Conservation (phyloP, 208 protist genomes). For the Herpetomonas tarakana region DNA sequence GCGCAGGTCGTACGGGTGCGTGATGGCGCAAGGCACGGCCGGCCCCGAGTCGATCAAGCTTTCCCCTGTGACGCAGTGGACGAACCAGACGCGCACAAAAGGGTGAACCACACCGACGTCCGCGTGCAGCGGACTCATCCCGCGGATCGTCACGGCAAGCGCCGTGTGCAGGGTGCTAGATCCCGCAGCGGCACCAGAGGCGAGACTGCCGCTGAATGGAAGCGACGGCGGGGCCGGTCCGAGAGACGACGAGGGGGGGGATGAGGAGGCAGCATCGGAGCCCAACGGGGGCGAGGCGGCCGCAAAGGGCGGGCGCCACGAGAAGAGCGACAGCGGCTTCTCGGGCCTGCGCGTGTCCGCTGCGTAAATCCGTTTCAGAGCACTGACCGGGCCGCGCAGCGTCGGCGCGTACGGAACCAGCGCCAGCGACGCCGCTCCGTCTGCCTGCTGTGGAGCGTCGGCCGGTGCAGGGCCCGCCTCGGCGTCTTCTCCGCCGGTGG, state of each 20-base stretch:
- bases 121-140: conserved; percentile 73
- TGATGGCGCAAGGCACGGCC: conserved; percentile 44
- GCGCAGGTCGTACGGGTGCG: conserved; percentile 76
- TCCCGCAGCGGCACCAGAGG: not conserved
- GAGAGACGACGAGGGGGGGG: not conserved
- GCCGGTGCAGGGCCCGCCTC: not conserved
- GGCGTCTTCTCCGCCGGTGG: not conserved
- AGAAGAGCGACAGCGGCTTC: not conserved
- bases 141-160: conserved; percentile 48
- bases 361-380: not conserved
- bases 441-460: not conserved
- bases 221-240: too few species aligned
- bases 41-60: conserved; percentile 28
- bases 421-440: not conserved
- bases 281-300: not conserved
- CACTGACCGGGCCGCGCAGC: not conserved
- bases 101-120: conserved; percentile 68
- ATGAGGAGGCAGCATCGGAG: not conserved
- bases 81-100: conserved; percentile 79
- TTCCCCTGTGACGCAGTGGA: conserved; percentile 55
- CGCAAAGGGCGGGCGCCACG: not conserved
- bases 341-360: not conserved
- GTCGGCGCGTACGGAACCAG: not conserved
- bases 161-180: conserved; percentile 4
- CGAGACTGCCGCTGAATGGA: not conserved